These are phyloP conservation scores for Cercospora sp. DNA, from an alignment of 2,329 filamentous ascomycete species.

Conservation along the genomic window DNA sequence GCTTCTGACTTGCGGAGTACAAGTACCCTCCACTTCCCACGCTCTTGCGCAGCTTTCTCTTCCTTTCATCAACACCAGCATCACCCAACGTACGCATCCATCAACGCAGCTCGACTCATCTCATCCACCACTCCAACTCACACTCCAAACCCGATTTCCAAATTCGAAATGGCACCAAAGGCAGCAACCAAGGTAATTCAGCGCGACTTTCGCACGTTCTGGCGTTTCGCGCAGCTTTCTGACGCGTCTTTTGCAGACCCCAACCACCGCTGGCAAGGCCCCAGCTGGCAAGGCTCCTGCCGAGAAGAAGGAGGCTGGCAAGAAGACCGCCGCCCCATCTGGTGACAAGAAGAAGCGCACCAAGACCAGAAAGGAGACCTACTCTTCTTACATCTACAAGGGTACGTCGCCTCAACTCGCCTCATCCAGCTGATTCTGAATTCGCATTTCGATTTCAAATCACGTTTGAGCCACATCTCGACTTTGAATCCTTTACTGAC, in stretches of 20 bases:
- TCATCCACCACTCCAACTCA: constrained; percentile 35
- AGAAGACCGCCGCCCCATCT: constrained; percentile 91
- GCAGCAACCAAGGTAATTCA: constrained; percentile 72
- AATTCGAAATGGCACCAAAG: constrained; percentile 88
- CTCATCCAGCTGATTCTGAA: constrained; percentile 21
- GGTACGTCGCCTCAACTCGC: constrained; percentile 58
- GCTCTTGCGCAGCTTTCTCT: constrained; percentile 33
- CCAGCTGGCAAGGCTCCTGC: constrained; percentile 76
- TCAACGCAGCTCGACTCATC: constrained; percentile 36
- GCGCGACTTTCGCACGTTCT: constrained; percentile 15
- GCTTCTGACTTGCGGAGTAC: constrained; percentile 13
- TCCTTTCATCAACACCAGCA: constrained; percentile 41
- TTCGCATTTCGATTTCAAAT: constrained; percentile 27
- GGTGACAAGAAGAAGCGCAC: constrained; percentile 99
- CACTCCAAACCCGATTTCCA: constrained; percentile 33
- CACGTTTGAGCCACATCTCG: constrained; percentile 20
- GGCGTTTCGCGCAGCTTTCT: constrained; percentile 22
- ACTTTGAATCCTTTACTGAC: constrained; percentile 37
- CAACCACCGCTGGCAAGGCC: constrained; percentile 89
- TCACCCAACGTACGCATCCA: constrained; percentile 32
- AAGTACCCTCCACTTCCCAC: constrained; percentile 12
- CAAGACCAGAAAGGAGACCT: constrained; percentile 99
- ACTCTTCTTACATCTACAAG: constrained; percentile 99
- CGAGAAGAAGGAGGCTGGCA: constrained; percentile 99
- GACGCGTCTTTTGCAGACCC: constrained; percentile 61